A percentile compares a stretch with the other conserved stretches of the same genome.
Evolutionary conservation across 2,329 filamentous ascomycete species (phyloP).

Genomic region (Exophiala spinifera): DNA sequence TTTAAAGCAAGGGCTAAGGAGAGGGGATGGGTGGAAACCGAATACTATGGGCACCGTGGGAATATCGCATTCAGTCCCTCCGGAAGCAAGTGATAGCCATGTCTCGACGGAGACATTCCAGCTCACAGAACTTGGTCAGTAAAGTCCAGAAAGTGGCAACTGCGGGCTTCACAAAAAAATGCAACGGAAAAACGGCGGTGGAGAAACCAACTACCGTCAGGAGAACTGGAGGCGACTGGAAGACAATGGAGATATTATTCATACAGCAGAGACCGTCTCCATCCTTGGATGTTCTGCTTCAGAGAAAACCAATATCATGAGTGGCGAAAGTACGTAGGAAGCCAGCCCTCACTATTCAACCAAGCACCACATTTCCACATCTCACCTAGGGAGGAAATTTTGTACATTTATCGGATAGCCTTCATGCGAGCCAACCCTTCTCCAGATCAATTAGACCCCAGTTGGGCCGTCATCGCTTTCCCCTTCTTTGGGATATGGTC

Average conservation of each 20-base stretch:
- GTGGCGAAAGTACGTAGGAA: conserved; percentile 15
- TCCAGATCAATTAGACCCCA: not conserved
- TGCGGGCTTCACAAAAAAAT: too few relatives aligned
- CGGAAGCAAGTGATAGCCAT: too few relatives aligned
- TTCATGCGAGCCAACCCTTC: not conserved
- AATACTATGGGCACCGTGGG: not conserved
- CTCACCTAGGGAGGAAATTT: not conserved
- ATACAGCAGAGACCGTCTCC: not conserved
- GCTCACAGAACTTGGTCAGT: too few relatives aligned
- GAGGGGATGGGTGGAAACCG: not conserved
- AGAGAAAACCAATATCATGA: conserved; percentile 7
- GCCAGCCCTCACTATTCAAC: not conserved
- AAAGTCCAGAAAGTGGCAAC: too few relatives aligned
- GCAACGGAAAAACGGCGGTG: not conserved
- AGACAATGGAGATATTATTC: not conserved
- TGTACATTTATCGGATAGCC: conserved; percentile 4
- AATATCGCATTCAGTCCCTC: too few relatives aligned
- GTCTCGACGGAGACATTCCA: too few relatives aligned
- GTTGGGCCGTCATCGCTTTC: not conserved
- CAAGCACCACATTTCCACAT: not conserved
- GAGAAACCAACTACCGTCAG: too few relatives aligned
- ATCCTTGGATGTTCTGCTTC: not conserved
- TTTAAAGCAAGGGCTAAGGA: conserved; percentile 41
- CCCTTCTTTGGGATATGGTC: conserved; percentile 23
- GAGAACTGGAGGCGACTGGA: not conserved